These are phyloP conservation scores for Aureobasidium sp. DNA, from an alignment of 2,329 filamentous ascomycete species.

Conservation along the genomic window DNA sequence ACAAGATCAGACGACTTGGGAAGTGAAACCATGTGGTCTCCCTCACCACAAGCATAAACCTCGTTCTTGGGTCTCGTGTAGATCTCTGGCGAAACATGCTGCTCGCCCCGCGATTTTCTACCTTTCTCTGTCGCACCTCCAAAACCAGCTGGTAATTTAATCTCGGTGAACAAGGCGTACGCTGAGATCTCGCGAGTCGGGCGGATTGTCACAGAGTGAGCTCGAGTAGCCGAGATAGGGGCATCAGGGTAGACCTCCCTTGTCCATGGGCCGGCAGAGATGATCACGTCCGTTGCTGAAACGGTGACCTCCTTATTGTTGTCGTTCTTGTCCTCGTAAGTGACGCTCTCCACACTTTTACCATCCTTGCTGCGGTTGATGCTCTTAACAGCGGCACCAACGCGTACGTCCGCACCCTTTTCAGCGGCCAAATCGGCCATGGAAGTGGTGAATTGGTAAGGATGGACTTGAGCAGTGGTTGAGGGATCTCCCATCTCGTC, in stretches of 20 bases:
- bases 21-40: constrained; percentile 65
- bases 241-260: constrained; percentile 41
- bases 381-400: constrained; percentile 55
- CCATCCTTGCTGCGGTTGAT: constrained; percentile 47
- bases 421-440: constrained; percentile 70
- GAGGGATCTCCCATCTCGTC: constrained; percentile 72
- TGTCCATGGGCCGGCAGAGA: constrained; percentile 57
- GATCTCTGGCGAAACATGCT: constrained; percentile 76
- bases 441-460: constrained; percentile 76
- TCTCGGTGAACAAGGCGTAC: constrained; percentile 79
- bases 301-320: constrained; percentile 39
- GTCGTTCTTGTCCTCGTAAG: constrained; percentile 47
- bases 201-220: constrained; percentile 54
- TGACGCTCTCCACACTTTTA: constrained; percentile 52
- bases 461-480: constrained; percentile 90
- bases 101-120: constrained; percentile 32
- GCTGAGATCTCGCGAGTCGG: constrained; percentile 54
- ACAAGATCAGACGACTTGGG: constrained; percentile 70
- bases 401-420: constrained; percentile 47
- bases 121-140: constrained; percentile 32
- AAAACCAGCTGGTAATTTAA: constrained; percentile 61
- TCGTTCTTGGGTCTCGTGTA: constrained; percentile 84
- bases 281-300: constrained; percentile 47
- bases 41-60: constrained; percentile 90
- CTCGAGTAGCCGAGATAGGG: constrained; percentile 52